Conservation (phyloP, 2,329 filamentous ascomycete genomes). For the Chrysosporium queenslandicum region DNA sequence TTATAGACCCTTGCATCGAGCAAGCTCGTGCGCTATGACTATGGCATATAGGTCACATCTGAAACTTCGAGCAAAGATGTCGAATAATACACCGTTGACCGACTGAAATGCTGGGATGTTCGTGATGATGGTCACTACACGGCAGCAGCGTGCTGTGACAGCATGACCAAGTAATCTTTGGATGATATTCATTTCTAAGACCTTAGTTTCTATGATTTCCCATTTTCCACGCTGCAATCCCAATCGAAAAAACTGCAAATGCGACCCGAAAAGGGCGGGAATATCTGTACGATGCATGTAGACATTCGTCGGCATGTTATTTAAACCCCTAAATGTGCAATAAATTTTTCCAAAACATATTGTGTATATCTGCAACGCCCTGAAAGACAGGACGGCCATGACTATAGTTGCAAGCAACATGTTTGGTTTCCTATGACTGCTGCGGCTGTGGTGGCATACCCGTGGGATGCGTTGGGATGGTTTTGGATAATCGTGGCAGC, state of each 20-base stretch:
- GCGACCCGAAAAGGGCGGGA: neutral
- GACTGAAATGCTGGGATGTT: too few species aligned
- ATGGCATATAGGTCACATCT: neutral
- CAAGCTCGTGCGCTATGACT: too few species aligned
- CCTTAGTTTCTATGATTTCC: neutral
- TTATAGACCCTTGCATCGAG: too few species aligned
- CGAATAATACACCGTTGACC: too few species aligned
- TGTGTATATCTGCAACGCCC: neutral
- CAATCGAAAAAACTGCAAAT: neutral
- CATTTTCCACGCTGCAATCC: neutral
- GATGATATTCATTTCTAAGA: neutral
- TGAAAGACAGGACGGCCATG: neutral
- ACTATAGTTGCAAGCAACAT: neutral
- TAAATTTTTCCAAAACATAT: too few species aligned
- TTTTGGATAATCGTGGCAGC: constrained; percentile 35
- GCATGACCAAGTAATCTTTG: too few species aligned
- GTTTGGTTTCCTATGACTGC: neutral
- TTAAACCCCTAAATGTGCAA: neutral
- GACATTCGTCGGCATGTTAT: neutral
- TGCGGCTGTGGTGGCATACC: constrained; percentile 9
- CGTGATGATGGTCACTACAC: too few species aligned
- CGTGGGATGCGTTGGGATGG: constrained; percentile 29
- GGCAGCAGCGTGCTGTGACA: too few species aligned
- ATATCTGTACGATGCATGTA: neutral
- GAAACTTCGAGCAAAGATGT: neutral